phyloP scores from a whole-genome alignment of 768 basidiomycete genomes.

The Nidula microcarpa region DNA sequence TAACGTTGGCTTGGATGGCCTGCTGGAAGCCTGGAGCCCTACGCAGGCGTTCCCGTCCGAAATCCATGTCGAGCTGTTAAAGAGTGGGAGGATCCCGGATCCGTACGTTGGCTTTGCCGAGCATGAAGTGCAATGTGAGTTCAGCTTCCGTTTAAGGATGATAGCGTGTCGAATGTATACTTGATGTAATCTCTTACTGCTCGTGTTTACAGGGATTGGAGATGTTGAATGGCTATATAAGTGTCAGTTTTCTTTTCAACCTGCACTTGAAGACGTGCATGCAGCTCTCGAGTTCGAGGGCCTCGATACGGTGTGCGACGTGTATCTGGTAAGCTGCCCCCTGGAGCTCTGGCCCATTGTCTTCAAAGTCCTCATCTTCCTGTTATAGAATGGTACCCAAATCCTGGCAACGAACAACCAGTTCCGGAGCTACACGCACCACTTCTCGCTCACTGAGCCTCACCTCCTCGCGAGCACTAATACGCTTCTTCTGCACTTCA shows the following conservation, averaged over 20 bases:
- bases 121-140: conserved; percentile 87
- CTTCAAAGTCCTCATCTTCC: too few relatives aligned
- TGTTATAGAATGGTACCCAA: too few relatives aligned
- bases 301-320: conserved; percentile 82
- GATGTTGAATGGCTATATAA: conserved; percentile 86
- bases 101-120: conserved; percentile 83
- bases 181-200: too few relatives aligned
- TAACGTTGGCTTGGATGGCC: too few relatives aligned
- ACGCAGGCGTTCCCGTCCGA: conserved; percentile 65
- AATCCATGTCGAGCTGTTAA: conserved; percentile 83
- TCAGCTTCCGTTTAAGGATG: background rate
- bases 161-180: too few relatives aligned
- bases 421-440: too few relatives aligned
- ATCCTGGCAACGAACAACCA: too few relatives aligned
- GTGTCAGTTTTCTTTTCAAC: conserved; percentile 50
- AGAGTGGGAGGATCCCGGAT: conserved; percentile 71
- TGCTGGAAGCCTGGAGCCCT: too few relatives aligned
- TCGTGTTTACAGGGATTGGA: conserved; percentile 66
- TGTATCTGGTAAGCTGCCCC: conserved; percentile 23
- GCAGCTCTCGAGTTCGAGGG: conserved; percentile 87
- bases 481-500: conserved; percentile 83
- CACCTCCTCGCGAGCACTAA: conserved; percentile 43
- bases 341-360: too few relatives aligned
- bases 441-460: background rate
- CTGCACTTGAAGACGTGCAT: conserved; percentile 41